phyloP scores from a whole-genome alignment of 1,284 basidiomycete species.

The Inonotus hispidus region DNA sequence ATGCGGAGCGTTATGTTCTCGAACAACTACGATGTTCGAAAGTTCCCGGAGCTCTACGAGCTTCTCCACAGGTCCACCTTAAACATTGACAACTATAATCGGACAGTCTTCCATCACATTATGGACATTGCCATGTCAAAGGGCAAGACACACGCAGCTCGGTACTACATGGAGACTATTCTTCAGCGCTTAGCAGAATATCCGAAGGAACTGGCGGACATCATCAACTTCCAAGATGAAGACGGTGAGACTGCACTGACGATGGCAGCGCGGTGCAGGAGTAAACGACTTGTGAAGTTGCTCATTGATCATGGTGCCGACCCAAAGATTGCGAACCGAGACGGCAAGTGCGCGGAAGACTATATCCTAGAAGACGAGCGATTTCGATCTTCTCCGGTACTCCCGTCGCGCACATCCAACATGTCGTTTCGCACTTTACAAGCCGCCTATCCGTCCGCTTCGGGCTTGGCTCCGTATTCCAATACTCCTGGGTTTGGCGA shows the following conservation, averaged over 20 bases:
- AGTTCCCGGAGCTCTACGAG: constrained; percentile 98
- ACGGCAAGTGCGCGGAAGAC: constrained; percentile 97
- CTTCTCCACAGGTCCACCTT: constrained; percentile 94
- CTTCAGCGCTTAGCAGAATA: constrained; percentile 88
- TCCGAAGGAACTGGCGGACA: constrained; percentile 94
- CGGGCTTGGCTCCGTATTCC: constrained; percentile 35
- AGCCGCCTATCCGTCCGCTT: constrained; percentile 42
- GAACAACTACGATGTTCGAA: constrained; percentile 99
- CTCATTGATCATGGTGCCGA: constrained; percentile 97
- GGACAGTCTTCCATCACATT: constrained; percentile 98
- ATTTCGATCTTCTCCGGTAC: constrained; percentile 86
- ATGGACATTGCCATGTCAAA: constrained; percentile 98
- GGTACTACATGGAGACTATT: constrained; percentile 99
- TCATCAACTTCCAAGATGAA: constrained; percentile 99
- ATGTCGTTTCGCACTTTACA: constrained; percentile 70
- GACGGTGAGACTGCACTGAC: constrained; percentile 98
- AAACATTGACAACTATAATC: constrained; percentile 98
- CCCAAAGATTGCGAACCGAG: constrained; percentile 92
- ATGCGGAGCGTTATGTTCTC: constrained; percentile 99
- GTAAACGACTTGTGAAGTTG: constrained; percentile 94
- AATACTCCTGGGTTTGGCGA: constrained; percentile 49
- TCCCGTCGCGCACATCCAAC: constrained; percentile 54
- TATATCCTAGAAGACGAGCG: constrained; percentile 99
- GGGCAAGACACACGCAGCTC: constrained; percentile 94
- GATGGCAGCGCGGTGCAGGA: constrained; percentile 92